Conservation (phyloP, 768 basidiomycete genomes). For the Mycena alexandri region DNA sequence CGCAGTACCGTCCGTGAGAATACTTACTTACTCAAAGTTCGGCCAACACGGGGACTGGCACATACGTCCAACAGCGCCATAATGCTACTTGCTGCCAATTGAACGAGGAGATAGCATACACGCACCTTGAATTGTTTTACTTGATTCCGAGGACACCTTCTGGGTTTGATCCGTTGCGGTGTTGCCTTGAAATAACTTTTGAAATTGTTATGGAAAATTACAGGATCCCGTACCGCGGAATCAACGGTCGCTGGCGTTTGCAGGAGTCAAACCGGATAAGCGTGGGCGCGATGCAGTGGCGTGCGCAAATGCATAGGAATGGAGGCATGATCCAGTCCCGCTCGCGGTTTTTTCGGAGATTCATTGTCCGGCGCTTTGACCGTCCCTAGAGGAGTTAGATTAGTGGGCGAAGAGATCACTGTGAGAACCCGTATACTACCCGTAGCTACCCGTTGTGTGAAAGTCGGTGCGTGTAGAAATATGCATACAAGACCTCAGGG, state of each 20-base stretch:
- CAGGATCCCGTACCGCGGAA: neutral
- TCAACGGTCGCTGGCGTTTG: constrained; percentile 23
- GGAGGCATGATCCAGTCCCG: neutral
- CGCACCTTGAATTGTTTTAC: neutral
- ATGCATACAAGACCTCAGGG: neutral
- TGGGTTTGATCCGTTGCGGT: constrained; percentile 12
- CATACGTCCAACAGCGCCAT: neutral
- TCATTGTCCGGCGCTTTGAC: neutral
- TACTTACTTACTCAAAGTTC: neutral
- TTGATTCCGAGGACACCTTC: neutral
- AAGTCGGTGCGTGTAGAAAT: constrained; percentile 2
- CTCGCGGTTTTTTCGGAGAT: constrained; percentile 18
- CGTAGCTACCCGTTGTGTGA: neutral
- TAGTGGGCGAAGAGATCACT: neutral
- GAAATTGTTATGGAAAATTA: too few species aligned
- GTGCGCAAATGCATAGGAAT: neutral
- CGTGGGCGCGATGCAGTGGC: neutral
- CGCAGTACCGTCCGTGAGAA: neutral
- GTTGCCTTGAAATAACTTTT: neutral
- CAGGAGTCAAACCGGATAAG: constrained; percentile 7
- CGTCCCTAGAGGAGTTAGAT: constrained; percentile 6
- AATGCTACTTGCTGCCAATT: neutral
- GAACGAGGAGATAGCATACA: neutral
- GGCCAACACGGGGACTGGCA: neutral
- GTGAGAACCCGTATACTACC: neutral